Evolutionary conservation across 176 grass and related monocot species (phyloP).

Genomic region (barley (Hordeum vulgare)): DNA sequence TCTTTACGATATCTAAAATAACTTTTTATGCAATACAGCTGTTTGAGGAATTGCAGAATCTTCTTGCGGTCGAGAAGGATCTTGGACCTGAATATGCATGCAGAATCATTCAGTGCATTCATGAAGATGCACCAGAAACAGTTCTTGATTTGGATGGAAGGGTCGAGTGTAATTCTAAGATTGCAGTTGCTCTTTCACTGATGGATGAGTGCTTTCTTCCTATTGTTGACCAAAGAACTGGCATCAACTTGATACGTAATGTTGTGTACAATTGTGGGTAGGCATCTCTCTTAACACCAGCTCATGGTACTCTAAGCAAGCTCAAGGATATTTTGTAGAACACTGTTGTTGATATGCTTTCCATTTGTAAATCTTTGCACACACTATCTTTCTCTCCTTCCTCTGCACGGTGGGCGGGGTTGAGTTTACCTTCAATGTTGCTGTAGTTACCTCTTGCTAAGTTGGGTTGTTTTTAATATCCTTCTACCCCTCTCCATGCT

Average conservation of each 20-base stretch:
- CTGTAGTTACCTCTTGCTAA: background rate
- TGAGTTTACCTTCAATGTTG: conserved; percentile 1
- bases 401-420: background rate
- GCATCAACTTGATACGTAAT: conserved; percentile 89
- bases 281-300: conserved; percentile 41
- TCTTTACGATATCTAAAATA: background rate
- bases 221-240: conserved; percentile 89
- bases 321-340: conserved; percentile 18
- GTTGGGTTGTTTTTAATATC: background rate
- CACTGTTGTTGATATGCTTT: background rate
- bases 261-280: conserved; percentile 92
- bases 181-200: conserved; percentile 78
- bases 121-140: conserved; percentile 53
- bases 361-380: background rate
- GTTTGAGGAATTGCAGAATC: conserved; percentile 57
- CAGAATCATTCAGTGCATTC: conserved; percentile 54
- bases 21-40: conserved; percentile 45
- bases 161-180: conserved; percentile 83
- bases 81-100: conserved; percentile 74
- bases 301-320: background rate
- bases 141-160: conserved; percentile 28
- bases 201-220: conserved; percentile 97
- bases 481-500: background rate
- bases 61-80: conserved; percentile 75
- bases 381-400: background rate